A percentile compares a stretch with the other conserved stretches of the same genome.
Evolutionary conservation across 1,139 yeast species (phyloP).

Genomic region (Saccharomyces hybrid): DNA sequence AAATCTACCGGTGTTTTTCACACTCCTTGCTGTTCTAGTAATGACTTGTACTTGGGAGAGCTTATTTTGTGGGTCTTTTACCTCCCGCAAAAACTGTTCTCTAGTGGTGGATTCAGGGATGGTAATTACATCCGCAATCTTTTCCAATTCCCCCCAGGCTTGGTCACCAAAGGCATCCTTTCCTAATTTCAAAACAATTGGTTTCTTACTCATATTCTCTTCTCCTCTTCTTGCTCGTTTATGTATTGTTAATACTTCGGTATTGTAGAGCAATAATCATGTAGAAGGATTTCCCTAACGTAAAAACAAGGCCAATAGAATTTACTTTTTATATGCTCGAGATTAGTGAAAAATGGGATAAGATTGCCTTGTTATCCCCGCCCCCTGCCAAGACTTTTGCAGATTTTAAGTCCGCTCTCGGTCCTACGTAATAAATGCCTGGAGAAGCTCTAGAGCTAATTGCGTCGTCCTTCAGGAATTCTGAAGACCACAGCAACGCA

Average conservation of each 20-base stretch:
- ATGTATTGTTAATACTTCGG: background rate
- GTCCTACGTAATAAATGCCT: background rate
- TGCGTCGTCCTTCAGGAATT: background rate
- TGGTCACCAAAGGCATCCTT: conserved; percentile 43
- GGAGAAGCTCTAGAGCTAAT: background rate
- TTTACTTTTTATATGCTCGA: background rate
- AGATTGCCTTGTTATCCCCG: background rate
- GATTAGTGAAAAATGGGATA: background rate
- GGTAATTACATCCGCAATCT: conserved; percentile 44
- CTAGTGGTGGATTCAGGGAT: conserved; percentile 40
- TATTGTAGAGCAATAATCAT: background rate
- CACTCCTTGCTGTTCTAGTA: conserved; percentile 45
- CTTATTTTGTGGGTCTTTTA: conserved; percentile 37
- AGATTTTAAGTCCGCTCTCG: background rate
- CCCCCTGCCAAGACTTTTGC: conserved; percentile 1
- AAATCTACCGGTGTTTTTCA: conserved; percentile 56
- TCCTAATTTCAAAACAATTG: conserved; percentile 56
- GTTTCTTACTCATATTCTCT: conserved; percentile 29
- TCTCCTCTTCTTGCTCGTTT: conserved; percentile 2
- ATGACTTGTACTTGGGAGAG: conserved; percentile 43
- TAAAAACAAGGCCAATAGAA: background rate
- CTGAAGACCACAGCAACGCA: background rate
- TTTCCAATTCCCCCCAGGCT: conserved; percentile 46
- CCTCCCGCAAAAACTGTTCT: conserved; percentile 42
- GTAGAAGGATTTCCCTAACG: background rate